Conservation (phyloP, 352 stramenopile genomes). For the Phytophthora pinifolia region DNA sequence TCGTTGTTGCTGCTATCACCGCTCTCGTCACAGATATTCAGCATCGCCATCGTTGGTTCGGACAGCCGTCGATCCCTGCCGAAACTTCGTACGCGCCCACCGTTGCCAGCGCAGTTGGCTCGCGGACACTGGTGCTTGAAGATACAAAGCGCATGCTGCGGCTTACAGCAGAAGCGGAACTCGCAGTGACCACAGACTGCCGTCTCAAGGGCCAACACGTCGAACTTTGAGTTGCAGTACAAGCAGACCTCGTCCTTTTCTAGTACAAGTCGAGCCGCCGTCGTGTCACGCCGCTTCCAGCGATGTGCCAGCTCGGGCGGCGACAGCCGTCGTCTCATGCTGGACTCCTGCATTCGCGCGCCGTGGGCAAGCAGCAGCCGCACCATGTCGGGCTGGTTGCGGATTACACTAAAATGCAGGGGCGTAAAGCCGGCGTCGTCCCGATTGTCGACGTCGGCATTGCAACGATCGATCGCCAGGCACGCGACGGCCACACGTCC, state of each 20-base stretch:
- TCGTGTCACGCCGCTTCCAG: slow-evolving; percentile 73
- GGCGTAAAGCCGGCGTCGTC: slow-evolving; percentile 73
- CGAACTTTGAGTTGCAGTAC: slow-evolving; percentile 77
- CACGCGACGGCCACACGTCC: slow-evolving; percentile 54
- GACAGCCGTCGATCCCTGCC: slow-evolving; percentile 26
- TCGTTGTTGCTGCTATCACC: slow-evolving; percentile 21
- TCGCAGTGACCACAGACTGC: slow-evolving; percentile 53
- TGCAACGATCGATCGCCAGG: slow-evolving; percentile 63
- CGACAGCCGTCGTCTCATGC: slow-evolving; percentile 45
- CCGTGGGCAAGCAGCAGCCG: slow-evolving; percentile 64
- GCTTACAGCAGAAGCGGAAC: slow-evolving; percentile 66
- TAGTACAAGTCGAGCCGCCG: slow-evolving; percentile 61
- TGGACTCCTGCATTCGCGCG: slow-evolving; percentile 35
- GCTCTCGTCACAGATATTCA: slow-evolving; percentile 24
- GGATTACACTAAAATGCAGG: slow-evolving; percentile 77
- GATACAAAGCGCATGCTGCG: slow-evolving; percentile 50
- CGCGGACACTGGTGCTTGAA: slow-evolving; percentile 64
- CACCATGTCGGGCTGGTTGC: slow-evolving; percentile 75
- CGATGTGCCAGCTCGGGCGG: slow-evolving; percentile 56
- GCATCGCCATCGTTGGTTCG: slow-evolving; percentile 25
- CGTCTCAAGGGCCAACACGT: slow-evolving; percentile 54
- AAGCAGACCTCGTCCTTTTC: slow-evolving; percentile 74
- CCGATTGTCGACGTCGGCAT: slow-evolving; percentile 67
- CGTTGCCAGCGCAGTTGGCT: slow-evolving; percentile 5
- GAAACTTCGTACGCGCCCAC: slow-evolving; percentile 18